These are phyloP conservation scores for Knoxia roxburghii DNA, from an alignment of 257 asterid genomes.

Conservation along the genomic window DNA sequence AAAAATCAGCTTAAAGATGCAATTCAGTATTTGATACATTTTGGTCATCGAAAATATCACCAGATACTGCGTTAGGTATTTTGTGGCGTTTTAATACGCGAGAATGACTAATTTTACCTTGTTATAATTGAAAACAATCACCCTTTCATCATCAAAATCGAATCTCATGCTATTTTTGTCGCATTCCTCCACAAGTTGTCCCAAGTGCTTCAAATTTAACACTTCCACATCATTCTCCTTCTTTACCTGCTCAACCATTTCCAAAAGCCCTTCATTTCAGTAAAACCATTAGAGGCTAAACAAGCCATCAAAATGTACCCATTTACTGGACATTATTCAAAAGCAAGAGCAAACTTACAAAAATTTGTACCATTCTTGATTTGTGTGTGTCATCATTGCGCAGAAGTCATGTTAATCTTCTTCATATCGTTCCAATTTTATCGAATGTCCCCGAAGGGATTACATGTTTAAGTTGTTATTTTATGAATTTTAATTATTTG, in stretches of 20 bases:
- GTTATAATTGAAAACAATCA: conserved; percentile 62
- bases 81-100: conserved; percentile 76
- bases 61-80: conserved; percentile 69
- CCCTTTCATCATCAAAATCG: conserved; percentile 90
- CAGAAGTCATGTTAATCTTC: too few relatives aligned
- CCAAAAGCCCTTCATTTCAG: background rate
- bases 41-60: conserved; percentile 56
- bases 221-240: conserved; percentile 75
- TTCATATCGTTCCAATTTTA: too few relatives aligned
- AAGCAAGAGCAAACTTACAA: too few relatives aligned
- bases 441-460: too few relatives aligned
- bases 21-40: conserved; percentile 26
- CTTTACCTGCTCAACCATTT: conserved; percentile 56
- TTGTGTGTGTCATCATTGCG: too few relatives aligned
- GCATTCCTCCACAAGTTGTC: conserved; percentile 73
- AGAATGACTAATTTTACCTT: conserved; percentile 66
- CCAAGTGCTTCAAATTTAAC: conserved; percentile 70
- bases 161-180: conserved; percentile 50
- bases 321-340: too few relatives aligned
- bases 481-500: too few relatives aligned
- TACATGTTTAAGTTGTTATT: too few relatives aligned
- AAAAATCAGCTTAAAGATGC: conserved; percentile 44
- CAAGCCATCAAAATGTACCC: too few relatives aligned
- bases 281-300: too few relatives aligned
- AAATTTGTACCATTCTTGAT: too few relatives aligned